phyloP scores from a whole-genome alignment of 1,284 basidiomycete species.

The Pascua sp. region DNA sequence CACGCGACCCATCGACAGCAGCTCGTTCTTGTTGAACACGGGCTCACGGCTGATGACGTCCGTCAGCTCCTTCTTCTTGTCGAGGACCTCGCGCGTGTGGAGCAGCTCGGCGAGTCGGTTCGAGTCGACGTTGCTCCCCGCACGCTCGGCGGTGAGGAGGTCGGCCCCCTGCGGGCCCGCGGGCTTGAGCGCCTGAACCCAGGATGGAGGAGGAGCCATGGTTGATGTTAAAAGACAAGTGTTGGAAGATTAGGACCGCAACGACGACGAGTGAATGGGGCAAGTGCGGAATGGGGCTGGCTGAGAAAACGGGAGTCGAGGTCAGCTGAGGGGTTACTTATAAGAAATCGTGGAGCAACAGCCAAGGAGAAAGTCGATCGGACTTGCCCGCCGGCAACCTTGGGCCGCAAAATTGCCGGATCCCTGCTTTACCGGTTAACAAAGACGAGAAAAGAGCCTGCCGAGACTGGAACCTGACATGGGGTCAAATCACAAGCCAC shows the following conservation, averaged over 20 bases:
- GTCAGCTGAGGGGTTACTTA: too few species aligned
- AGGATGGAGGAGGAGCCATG: slow-evolving; percentile 18
- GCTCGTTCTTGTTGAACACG: slow-evolving; percentile 18
- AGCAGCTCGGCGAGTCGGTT: slow-evolving; percentile 12
- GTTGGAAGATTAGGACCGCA: neutral
- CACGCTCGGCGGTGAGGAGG: slow-evolving; percentile 18
- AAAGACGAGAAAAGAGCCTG: too few species aligned
- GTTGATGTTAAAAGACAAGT: neutral
- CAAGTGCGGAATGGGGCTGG: too few species aligned
- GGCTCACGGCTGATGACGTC: slow-evolving; percentile 8
- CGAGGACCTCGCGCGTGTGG: slow-evolving; percentile 12
- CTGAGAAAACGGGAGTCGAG: too few species aligned
- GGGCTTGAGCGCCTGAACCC: slow-evolving; percentile 26
- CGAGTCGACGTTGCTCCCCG: slow-evolving; percentile 9
- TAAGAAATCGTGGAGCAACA: too few species aligned
- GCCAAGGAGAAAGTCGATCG: too few species aligned
- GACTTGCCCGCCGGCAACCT: too few species aligned
- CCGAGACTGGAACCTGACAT: too few species aligned
- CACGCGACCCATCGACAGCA: slow-evolving; percentile 21
- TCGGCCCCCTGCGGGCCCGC: slow-evolving; percentile 16
- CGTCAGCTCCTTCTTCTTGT: neutral
- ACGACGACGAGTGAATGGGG: neutral
- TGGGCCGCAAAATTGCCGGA: too few species aligned
- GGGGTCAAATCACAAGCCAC: too few species aligned
- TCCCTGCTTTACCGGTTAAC: too few species aligned